These are phyloP conservation scores for Colletotrichum costaricense DNA, from an alignment of 2,329 filamentous ascomycete species.

Conservation along the genomic window DNA sequence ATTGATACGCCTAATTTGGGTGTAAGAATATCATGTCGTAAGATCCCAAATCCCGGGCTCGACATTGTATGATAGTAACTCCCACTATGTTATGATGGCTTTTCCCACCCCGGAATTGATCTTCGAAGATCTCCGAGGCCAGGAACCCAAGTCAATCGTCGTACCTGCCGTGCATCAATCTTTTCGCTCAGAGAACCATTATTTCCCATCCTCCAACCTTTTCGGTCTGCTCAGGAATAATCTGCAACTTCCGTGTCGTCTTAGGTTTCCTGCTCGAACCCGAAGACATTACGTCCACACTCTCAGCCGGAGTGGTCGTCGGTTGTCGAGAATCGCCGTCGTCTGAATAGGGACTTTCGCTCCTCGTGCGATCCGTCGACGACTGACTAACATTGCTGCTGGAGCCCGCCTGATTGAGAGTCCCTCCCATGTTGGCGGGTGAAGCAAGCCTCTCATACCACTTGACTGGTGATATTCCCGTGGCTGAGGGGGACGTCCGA, in stretches of 20 bases:
- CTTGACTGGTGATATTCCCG: not conserved
- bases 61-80: no score
- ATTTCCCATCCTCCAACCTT: not conserved
- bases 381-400: not conserved
- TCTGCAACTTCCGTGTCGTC: not conserved
- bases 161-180: no score
- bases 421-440: accelerated
- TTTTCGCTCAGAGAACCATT: not conserved
- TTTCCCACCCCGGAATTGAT: no score
- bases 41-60: no score
- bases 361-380: not conserved
- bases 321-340: not conserved
- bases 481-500: not conserved
- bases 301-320: not conserved
- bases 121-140: no score
- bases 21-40: no score
- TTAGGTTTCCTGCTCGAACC: not conserved
- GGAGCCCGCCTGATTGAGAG: not conserved
- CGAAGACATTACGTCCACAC: accelerated
- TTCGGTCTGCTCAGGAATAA: not conserved
- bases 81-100: no score
- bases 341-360: not conserved
- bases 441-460: not conserved
- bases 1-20: no score
- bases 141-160: no score